These are phyloP conservation scores for Suillus lakei DNA, from an alignment of 768 basidiomycete species.

Conservation along the genomic window DNA sequence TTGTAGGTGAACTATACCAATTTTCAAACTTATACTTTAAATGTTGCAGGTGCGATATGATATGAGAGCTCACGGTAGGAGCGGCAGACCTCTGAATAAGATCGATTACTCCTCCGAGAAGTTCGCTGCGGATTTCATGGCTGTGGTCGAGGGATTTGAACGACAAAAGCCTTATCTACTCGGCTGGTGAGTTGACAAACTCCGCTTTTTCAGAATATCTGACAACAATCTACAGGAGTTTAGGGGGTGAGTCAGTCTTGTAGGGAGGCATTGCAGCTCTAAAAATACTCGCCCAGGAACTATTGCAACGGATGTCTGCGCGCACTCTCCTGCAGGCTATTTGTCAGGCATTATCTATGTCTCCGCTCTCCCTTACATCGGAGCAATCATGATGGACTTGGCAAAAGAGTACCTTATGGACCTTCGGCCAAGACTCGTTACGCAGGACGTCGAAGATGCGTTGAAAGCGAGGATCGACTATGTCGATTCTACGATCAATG, in stretches of 20 bases:
- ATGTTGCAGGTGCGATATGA: neutral
- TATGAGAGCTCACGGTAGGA: neutral
- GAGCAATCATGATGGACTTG: neutral
- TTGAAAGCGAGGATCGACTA: neutral
- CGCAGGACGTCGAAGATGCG: neutral
- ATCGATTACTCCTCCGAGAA: neutral
- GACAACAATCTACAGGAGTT: neutral
- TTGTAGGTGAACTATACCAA: neutral
- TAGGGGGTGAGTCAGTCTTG: neutral
- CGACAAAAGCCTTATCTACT: neutral
- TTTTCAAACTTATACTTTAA: neutral
- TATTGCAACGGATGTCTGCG: neutral
- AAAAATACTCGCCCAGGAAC: neutral
- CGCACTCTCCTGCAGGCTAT: neutral
- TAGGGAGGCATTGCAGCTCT: neutral
- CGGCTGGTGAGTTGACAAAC: neutral
- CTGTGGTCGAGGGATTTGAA: neutral
- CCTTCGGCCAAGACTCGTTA: neutral
- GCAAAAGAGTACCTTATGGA: neutral
- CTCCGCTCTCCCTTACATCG: neutral
- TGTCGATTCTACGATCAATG: neutral
- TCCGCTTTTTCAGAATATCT: neutral
- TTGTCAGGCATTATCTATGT: neutral
- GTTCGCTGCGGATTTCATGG: neutral
- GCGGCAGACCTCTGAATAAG: neutral